These are phyloP conservation scores for Anthoceros angustus DNA, from an alignment of 225 moss, liverwort and hornwort species.

Conservation along the genomic window DNA sequence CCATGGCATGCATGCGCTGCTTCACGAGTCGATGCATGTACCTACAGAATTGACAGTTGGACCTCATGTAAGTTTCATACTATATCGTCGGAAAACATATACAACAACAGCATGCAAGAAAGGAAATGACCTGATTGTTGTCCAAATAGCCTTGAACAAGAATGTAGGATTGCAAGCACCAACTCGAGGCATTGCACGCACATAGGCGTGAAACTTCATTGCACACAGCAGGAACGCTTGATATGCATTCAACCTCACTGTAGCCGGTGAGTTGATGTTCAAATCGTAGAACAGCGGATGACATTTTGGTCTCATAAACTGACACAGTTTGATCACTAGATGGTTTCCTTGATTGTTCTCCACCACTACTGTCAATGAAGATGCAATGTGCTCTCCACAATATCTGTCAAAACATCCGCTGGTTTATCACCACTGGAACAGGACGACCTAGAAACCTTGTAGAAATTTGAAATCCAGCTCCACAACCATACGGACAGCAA, in stretches of 20 bases:
- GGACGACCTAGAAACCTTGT: not conserved
- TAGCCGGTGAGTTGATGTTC: conserved; percentile 88
- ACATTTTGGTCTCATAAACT: conserved; percentile 87
- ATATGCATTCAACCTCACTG: conserved; percentile 66
- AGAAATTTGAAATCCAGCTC: not conserved
- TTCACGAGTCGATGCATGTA: conserved; percentile 76
- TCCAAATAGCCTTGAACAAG: conserved; percentile 45
- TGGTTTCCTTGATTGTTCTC: conserved; percentile 61
- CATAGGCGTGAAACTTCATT: conserved; percentile 91
- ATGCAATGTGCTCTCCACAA: conserved; percentile 65
- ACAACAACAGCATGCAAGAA: not conserved
- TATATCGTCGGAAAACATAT: not conserved
- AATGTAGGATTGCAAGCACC: conserved; percentile 48
- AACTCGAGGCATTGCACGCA: conserved; percentile 44
- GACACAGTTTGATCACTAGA: conserved; percentile 68
- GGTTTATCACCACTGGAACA: not conserved
- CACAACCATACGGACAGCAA: not conserved
- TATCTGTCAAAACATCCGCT: conserved; percentile 31
- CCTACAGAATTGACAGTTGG: conserved; percentile 20
- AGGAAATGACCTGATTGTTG: conserved; percentile 34
- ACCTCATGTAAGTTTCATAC: not conserved
- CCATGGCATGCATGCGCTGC: conserved; percentile 65
- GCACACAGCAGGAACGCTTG: conserved; percentile 84
- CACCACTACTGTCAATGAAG: conserved; percentile 60
- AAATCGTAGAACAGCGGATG: conserved; percentile 83